Conservation (phyloP, 768 basidiomycete genomes). For the Tremella fuciformis region DNA sequence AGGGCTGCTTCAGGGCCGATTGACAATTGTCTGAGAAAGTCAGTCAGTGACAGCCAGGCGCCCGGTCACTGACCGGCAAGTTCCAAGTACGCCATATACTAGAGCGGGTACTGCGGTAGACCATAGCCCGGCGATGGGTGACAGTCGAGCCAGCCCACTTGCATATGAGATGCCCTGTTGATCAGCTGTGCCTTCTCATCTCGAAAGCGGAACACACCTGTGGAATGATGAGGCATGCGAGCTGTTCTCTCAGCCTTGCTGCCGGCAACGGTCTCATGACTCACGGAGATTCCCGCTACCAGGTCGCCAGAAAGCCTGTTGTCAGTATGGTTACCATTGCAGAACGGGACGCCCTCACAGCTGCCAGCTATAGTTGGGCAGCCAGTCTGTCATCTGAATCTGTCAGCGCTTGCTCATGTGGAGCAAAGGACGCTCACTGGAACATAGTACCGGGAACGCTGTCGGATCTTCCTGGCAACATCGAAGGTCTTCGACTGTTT, state of each 20-base stretch:
- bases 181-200: slow-evolving; percentile 62
- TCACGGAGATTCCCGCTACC: slow-evolving; percentile 78
- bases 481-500: slow-evolving; percentile 14
- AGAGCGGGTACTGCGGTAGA: slow-evolving; percentile 82
- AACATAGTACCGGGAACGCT: slow-evolving; percentile 50
- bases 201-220: slow-evolving; percentile 30
- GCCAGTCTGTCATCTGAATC: slow-evolving; percentile 45
- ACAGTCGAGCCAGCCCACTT: slow-evolving; percentile 77
- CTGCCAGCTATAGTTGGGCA: slow-evolving; percentile 48
- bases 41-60: not conserved
- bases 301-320: slow-evolving; percentile 65
- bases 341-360: slow-evolving; percentile 34
- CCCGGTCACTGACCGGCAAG: slow-evolving; percentile 60
- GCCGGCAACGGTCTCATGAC: not conserved
- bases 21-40: slow-evolving; percentile 45
- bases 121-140: slow-evolving; percentile 79
- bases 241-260: slow-evolving; percentile 13
- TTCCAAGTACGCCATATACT: slow-evolving; percentile 86
- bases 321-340: not conserved
- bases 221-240: slow-evolving; percentile 53
- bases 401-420: not conserved
- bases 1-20: slow-evolving; percentile 81
- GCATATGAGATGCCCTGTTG: slow-evolving; percentile 84
- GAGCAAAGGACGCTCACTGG: slow-evolving; percentile 27
- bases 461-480: slow-evolving; percentile 41